Evolutionary conservation across 805 yeast species (phyloP), one percentile per base, ranked within the genome.

Genomic region (Naumovozyma dairenensis): DNA sequence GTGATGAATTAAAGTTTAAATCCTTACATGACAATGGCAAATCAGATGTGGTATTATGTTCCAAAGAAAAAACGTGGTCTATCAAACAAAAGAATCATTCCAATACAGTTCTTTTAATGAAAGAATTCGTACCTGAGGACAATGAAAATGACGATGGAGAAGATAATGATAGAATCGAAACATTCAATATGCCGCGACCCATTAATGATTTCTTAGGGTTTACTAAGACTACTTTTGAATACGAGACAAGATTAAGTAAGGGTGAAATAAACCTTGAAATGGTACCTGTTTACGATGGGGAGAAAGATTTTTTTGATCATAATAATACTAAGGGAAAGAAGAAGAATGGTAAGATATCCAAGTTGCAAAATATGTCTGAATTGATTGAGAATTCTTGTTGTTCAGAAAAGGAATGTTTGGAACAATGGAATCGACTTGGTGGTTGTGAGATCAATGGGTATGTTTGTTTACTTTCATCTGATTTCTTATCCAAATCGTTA

Each of bases 61-160:
- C 89, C 1, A 44, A 58, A 3, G 43, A 58, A 19, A 55, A 64
- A 32, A 80, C 94, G 0, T 86, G 73, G 71, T 63, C 65, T 29
- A 46, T 86, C 13, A 66, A 84, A 33, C 87, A 80, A 48, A 78
- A 81, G 63, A 83, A 84, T 51, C 96, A 89, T 55, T 81, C 96
- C 6, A 86, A 89, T 54, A 71, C 89, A 4, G 77, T 82, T n/a
- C 53, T 85, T 44, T 40, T 86, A 16, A 51, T 73, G 51, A 54
- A 54, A 9, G 53, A 47, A 21, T 50, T 49, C 38, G 38, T 39
- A 5, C 51, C 57, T 1, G 48, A 42, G 10, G 47, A 40, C 4
- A 32, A 38, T 12, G 24, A 37, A 7, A 19, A 26, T n/a, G n/a
- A n/a, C n/a, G n/a, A n/a, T n/a, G n/a, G n/a, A n/a, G 22, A 20